Conservation (phyloP, 108 stramenopile genomes). For the Nitzschia putrida region DNA sequence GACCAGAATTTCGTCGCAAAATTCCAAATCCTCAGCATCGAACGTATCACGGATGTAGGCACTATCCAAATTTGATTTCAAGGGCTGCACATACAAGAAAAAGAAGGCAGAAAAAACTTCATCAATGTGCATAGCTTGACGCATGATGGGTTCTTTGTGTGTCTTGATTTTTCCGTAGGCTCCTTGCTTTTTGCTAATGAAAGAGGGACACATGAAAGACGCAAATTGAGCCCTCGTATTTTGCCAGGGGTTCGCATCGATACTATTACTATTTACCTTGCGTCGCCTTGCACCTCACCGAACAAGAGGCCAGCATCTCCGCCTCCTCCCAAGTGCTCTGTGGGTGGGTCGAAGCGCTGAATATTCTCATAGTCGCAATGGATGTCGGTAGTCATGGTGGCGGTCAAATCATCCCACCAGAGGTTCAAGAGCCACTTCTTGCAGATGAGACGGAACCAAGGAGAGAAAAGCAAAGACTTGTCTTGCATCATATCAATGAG, state of each 20-base stretch:
- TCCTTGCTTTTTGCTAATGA: conserved; percentile 92
- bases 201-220: not conserved
- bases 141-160: conserved; percentile 84
- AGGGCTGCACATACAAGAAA: conserved; percentile 75
- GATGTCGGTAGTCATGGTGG: conserved; percentile 78
- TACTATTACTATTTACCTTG: conserved; percentile 34
- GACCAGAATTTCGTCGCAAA: conserved; percentile 95
- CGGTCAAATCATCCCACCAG: conserved; percentile 86
- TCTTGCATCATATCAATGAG: conserved; percentile 75
- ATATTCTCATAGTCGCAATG: conserved; percentile 70
- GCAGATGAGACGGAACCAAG: conserved; percentile 91
- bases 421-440: conserved; percentile 75
- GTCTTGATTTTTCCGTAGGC: conserved; percentile 96
- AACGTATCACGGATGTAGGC: conserved; percentile 60
- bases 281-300: conserved; percentile 26
- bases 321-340: conserved; percentile 81
- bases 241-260: not conserved
- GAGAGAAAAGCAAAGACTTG: conserved; percentile 74
- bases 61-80: conserved; percentile 76
- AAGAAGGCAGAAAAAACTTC: conserved; percentile 87
- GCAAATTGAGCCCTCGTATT: not conserved
- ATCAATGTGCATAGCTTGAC: conserved; percentile 84
- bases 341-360: conserved; percentile 85
- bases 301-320: conserved; percentile 81
- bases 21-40: conserved; percentile 70